Percentiles rank a stretch among this genome's conserved stretches.
Evolutionary conservation across 139 green algal genomes (phyloP).

Genomic region (Auxenochlorella pyrenoidosa): DNA sequence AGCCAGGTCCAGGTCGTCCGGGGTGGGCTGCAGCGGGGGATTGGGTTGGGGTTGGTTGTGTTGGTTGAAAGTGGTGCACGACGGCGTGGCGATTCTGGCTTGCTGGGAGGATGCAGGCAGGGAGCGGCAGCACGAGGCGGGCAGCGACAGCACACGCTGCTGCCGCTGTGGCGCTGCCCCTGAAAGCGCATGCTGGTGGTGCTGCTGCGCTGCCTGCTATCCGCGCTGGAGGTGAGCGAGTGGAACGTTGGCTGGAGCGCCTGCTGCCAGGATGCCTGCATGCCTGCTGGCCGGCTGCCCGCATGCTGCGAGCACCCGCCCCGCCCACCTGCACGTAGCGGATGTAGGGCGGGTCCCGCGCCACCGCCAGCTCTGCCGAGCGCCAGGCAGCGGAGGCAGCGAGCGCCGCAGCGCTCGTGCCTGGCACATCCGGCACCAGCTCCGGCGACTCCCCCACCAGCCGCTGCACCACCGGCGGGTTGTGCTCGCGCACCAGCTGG

Average conservation of each 20-base stretch:
- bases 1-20: constrained; percentile 54
- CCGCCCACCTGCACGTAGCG: constrained; percentile 43
- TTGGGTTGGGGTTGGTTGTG: too few relatives aligned
- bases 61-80: too few relatives aligned
- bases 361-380: constrained; percentile 21
- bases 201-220: too few relatives aligned
- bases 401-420: not conserved
- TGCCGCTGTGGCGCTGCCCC: too few relatives aligned
- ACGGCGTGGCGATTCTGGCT: too few relatives aligned
- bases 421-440: constrained; percentile 9
- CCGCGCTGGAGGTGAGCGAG: too few relatives aligned
- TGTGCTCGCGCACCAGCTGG: constrained; percentile 12
- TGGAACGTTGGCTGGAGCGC: too few relatives aligned
- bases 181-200: not conserved
- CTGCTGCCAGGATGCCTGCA: not conserved
- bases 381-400: constrained; percentile 9
- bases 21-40: constrained; percentile 41
- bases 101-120: too few relatives aligned
- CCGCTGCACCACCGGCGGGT: constrained; percentile 29
- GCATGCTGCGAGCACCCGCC: too few relatives aligned
- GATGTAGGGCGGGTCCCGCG: constrained; percentile 42
- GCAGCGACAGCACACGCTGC: not conserved
- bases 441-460: not conserved
- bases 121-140: not conserved
- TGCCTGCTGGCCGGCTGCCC: not conserved